A percentile compares a stretch with the other conserved stretches of the same genome.
Conservation (phyloP, 305 asterid species). For the Solanum hybrid region DNA sequence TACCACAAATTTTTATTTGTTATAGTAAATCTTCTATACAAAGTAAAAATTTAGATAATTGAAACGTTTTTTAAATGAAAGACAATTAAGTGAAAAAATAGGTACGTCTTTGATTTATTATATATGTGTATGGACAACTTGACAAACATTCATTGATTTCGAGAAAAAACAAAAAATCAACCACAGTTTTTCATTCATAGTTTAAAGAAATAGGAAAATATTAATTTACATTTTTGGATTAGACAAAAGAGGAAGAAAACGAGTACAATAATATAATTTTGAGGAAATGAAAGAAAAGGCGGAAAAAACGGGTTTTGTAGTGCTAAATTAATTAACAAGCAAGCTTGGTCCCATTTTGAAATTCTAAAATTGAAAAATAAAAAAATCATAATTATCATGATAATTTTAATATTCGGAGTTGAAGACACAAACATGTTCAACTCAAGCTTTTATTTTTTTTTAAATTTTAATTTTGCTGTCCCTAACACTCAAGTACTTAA, state of each 20-base stretch:
- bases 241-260: background rate
- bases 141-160: background rate
- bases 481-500: background rate
- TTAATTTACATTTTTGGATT: background rate
- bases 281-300: background rate
- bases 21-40: too few species aligned
- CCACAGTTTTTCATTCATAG: background rate
- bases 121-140: background rate
- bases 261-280: background rate
- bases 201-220: background rate
- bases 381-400: background rate
- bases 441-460: background rate
- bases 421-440: background rate
- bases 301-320: background rate
- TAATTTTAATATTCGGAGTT: background rate
- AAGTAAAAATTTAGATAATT: too few species aligned
- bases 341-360: background rate
- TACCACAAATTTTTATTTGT: too few species aligned
- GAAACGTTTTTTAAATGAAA: background rate
- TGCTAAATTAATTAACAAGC: background rate
- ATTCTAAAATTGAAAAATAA: background rate
- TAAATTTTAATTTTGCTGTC: background rate
- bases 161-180: background rate
- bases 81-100: background rate
- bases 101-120: background rate